Conservation (phyloP, 495 filamentous ascomycete species). For the Rostrohypoxylon terebratum region DNA sequence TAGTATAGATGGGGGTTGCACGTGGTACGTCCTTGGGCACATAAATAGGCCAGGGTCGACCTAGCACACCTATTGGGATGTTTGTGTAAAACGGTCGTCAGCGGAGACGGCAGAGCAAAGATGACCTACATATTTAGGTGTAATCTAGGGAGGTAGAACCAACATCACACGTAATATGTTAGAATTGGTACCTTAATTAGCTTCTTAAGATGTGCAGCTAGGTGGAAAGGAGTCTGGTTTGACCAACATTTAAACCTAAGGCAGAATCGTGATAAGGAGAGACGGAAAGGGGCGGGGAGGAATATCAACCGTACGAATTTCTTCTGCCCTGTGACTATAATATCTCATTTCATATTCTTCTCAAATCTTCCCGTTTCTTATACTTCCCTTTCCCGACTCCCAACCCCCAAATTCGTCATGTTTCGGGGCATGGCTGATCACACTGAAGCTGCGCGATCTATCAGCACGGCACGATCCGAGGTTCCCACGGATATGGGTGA, state of each 20-base stretch:
- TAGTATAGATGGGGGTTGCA: slow-evolving; percentile 23
- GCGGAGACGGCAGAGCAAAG: slow-evolving; percentile 11
- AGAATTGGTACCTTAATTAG: slow-evolving; percentile 23
- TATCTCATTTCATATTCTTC: slow-evolving; percentile 1
- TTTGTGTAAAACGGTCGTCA: slow-evolving; percentile 8
- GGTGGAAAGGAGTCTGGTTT: slow-evolving; percentile 5
- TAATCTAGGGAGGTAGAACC: slow-evolving; percentile 15
- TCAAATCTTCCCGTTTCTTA: background rate
- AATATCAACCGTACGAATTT: slow-evolving; percentile 6
- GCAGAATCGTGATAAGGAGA: slow-evolving; percentile 18
- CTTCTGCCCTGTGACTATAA: background rate
- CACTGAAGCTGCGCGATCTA: background rate
- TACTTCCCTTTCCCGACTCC: background rate
- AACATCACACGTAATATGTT: slow-evolving; percentile 24
- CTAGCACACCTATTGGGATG: background rate
- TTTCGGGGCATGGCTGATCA: slow-evolving; percentile 22
- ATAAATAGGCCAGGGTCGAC: background rate
- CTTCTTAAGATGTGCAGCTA: slow-evolving; percentile 29
- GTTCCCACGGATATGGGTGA: slow-evolving; percentile 14
- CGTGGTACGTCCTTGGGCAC: background rate
- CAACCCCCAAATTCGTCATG: background rate
- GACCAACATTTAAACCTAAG: slow-evolving; percentile 23
- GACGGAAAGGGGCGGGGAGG: slow-evolving; percentile 1
- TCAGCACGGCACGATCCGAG: slow-evolving; percentile 14
- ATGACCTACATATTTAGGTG: slow-evolving; percentile 6